Evolutionary conservation across 2,329 filamentous ascomycete species (phyloP).

Genomic region (Pseudocercospora pini-densiflorae): DNA sequence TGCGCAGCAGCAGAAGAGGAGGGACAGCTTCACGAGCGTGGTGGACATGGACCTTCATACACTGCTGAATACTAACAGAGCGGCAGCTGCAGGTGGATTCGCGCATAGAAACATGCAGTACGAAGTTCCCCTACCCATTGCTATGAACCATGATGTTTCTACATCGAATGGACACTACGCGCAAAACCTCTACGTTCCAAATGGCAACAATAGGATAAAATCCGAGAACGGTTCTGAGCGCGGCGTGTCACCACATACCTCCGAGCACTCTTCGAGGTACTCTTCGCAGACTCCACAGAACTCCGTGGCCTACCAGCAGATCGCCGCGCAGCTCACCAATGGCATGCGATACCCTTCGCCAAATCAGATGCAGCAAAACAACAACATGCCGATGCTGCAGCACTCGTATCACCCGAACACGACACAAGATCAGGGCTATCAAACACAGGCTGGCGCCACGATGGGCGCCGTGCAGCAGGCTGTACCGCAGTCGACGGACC

Average conservation of each 20-base stretch:
- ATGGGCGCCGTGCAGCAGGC: constrained; percentile 39
- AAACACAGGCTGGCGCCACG: constrained; percentile 39
- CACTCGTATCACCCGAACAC: constrained; percentile 58
- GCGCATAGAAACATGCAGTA: constrained; percentile 44
- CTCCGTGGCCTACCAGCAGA: constrained; percentile 49
- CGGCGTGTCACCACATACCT: constrained; percentile 59
- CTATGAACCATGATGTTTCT: constrained; percentile 38
- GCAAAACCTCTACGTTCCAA: constrained; percentile 53
- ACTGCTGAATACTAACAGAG: constrained; percentile 45
- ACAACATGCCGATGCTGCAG: constrained; percentile 59
- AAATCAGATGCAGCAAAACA: constrained; percentile 52
- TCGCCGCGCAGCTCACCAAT: constrained; percentile 56
- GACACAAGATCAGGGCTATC: constrained; percentile 51
- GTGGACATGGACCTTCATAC: constrained; percentile 42
- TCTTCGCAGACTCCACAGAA: constrained; percentile 62
- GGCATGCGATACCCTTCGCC: constrained; percentile 60
- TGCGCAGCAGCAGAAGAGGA: constrained; percentile 39
- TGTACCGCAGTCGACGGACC: constrained; percentile 38
- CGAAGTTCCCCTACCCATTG: constrained; percentile 42
- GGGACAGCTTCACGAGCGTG: constrained; percentile 40
- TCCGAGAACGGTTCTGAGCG: constrained; percentile 65
- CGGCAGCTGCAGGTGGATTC: constrained; percentile 35
- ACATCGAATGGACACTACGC: constrained; percentile 39
- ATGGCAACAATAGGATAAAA: constrained; percentile 57
- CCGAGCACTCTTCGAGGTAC: constrained; percentile 60